Base-by-base conservation (phyloP, 176 grass and related monocot genomes). In the Ampelocalamus luodianensis region DNA sequence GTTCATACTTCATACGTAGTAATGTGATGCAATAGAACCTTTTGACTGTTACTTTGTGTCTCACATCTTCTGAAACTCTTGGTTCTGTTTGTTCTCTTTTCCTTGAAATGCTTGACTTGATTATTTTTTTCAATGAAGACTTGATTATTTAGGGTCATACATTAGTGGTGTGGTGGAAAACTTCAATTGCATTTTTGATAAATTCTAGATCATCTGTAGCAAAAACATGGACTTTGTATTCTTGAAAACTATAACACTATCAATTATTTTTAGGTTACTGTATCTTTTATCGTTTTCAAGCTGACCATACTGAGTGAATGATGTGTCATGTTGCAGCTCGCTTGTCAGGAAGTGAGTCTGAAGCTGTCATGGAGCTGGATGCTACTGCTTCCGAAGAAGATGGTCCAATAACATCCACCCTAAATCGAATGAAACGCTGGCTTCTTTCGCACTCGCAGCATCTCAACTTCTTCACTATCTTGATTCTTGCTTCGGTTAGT, bases 401-500 rank as follows among this genome's bases (percentile, higher is more conserved):
- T 93, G 95, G 95, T 37, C 70, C 76, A 71, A n/a, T 98, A 77
- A 70, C 95, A 87, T 83, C 85, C 34, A 85, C 72, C 46, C 26
- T 99, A 27, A 94, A 86, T 86, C 61, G 65, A 84, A 92, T 77
- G 40, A 98, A 95, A 74, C 82, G 78, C 56, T 98, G 95, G 95
- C 87, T 95, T 79, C 84, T 95, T 75, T 95, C 95, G 65, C 87
- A 93, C 34, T 85, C 95, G 46, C 95, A 98, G 51, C 91, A 95
- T 83, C 89, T 98, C 54, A 98, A 98, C 84, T 98, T 98, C 82
- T 88, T 90, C 62, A 95, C 95, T 66, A 92, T 98, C 85, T 88
- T 98, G 73, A 68, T 98, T 65, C 93, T 98, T 89, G 95, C 95
- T 73, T 98, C 95, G 83, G 95, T 98, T 82, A 88, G 91, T 90